Percentiles rank a stretch among this genome's conserved stretches.
phyloP scores from a whole-genome alignment of 1,139 yeast species.

The Suhomyces maxii region DNA sequence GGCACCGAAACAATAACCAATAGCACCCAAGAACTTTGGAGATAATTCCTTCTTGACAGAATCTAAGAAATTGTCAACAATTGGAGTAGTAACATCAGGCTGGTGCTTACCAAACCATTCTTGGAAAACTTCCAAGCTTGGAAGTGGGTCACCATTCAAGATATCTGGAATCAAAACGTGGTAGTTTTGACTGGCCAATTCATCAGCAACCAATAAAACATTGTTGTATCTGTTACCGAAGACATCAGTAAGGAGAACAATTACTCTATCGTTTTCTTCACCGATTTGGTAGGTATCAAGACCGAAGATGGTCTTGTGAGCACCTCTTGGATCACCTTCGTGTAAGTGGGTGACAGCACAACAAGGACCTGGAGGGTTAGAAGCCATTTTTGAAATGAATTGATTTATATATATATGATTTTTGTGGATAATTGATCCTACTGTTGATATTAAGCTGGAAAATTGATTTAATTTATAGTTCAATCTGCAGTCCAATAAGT shows the following conservation, averaged over 20 bases:
- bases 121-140: conserved; percentile 26
- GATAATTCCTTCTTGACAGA: conserved; percentile 42
- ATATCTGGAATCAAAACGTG: conserved; percentile 75
- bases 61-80: conserved; percentile 43
- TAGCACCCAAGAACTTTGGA: conserved; percentile 56
- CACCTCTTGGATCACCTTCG: conserved; percentile 54
- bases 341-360: conserved; percentile 47
- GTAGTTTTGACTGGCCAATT: conserved; percentile 56
- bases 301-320: conserved; percentile 41
- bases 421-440: too few species aligned
- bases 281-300: conserved; percentile 60
- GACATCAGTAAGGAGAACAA: conserved; percentile 70
- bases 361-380: conserved; percentile 53
- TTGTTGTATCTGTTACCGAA: conserved; percentile 62
- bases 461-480: too few species aligned
- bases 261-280: conserved; percentile 41
- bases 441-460: too few species aligned
- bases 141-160: conserved; percentile 54
- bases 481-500: too few species aligned
- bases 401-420: neutral
- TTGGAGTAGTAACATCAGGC: conserved; percentile 42
- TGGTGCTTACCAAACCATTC: conserved; percentile 59
- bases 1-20: conserved; percentile 89
- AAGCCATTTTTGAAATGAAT: conserved; percentile 44
- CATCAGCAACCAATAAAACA: conserved; percentile 65